Conservation (phyloP, 495 filamentous ascomycete genomes). For the Talaromyces stipitatus region DNA sequence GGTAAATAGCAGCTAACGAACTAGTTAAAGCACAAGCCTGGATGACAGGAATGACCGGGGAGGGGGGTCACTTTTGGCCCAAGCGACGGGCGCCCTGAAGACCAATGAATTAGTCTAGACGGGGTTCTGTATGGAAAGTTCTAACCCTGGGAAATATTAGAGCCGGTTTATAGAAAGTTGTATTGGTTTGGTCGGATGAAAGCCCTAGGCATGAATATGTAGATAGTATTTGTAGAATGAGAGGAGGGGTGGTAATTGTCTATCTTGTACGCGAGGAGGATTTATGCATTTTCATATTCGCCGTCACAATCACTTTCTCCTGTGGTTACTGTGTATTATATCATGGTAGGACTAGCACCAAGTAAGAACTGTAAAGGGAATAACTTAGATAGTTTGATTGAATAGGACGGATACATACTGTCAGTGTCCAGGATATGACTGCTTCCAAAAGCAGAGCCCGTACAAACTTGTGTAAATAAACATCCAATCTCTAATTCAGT, state of each 20-base stretch:
- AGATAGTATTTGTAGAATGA: background rate
- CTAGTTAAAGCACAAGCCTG: background rate
- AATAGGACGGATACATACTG: background rate
- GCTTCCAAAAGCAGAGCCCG: background rate
- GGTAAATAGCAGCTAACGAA: background rate
- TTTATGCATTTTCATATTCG: background rate
- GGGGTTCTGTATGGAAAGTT: background rate
- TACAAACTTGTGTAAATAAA: background rate
- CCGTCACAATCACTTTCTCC: background rate
- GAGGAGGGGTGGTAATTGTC: background rate
- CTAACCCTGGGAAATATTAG: background rate
- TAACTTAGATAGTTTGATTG: background rate
- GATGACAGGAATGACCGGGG: slow-evolving; percentile 4
- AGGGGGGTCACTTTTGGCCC: background rate
- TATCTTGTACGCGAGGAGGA: background rate
- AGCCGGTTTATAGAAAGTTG: background rate
- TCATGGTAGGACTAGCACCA: background rate
- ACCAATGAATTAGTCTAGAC: slow-evolving; percentile 1
- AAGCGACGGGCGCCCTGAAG: background rate
- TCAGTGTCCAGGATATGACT: background rate
- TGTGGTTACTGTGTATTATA: background rate
- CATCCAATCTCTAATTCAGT: background rate
- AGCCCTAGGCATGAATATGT: background rate
- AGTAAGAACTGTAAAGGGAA: background rate
- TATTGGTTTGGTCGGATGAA: background rate